Evolutionary conservation across 352 stramenopile species (phyloP).

Genomic region (Globisporangium irregulare): DNA sequence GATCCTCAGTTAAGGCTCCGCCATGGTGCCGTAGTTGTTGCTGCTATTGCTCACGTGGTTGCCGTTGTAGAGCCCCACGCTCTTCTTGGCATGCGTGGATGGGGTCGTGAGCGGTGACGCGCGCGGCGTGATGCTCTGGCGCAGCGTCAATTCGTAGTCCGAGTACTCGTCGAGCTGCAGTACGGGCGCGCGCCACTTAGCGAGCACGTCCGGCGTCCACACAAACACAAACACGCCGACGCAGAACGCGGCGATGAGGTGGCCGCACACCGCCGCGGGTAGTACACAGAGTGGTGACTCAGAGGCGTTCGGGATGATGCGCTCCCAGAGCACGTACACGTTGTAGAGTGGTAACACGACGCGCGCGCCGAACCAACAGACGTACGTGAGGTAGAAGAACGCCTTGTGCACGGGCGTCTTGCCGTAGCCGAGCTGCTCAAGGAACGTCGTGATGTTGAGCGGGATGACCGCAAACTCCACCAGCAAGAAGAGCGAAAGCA

Average conservation of each 20-base stretch:
- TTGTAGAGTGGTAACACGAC: conserved; percentile 78
- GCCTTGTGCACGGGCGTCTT: conserved; percentile 52
- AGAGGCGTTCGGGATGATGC: conserved; percentile 50
- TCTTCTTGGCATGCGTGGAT: neutral
- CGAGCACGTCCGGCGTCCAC: conserved; percentile 79
- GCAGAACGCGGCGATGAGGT: conserved; percentile 80
- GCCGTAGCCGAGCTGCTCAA: conserved; percentile 75
- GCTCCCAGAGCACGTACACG: conserved; percentile 75
- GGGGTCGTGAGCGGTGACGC: conserved; percentile 43
- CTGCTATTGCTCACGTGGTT: conserved; percentile 18
- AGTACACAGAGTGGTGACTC: conserved; percentile 55
- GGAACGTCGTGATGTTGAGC: conserved; percentile 77
- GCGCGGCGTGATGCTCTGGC: conserved; percentile 69
- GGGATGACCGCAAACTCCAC: conserved; percentile 83
- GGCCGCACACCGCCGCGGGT: conserved; percentile 65
- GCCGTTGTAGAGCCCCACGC: conserved; percentile 13
- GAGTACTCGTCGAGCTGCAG: conserved; percentile 71
- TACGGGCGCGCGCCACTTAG: conserved; percentile 65
- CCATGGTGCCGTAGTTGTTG: conserved; percentile 37
- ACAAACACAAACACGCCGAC: conserved; percentile 81
- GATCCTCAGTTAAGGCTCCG: neutral
- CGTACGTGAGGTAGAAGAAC: conserved; percentile 77
- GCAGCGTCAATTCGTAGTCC: conserved; percentile 76
- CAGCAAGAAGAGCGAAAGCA: conserved; percentile 78
- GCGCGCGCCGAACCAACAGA: conserved; percentile 72